Evolutionary conservation across 2,329 filamentous ascomycete genomes (phyloP).

Genomic region (Diaporthe caulivora): DNA sequence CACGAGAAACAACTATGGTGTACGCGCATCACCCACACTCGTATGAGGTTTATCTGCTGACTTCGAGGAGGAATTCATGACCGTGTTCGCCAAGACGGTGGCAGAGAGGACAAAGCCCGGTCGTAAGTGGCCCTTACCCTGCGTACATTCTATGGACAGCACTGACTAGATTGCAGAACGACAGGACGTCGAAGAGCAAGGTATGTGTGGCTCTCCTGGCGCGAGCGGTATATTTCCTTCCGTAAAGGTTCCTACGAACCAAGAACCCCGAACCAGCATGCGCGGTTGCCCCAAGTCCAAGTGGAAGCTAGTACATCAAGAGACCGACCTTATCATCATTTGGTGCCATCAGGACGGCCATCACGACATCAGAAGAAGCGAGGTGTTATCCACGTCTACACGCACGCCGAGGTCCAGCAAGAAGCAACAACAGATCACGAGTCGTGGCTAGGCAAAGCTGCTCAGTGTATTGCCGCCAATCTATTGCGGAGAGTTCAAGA

Average conservation of each 20-base stretch:
- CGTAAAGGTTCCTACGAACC: background rate
- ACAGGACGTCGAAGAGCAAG: slow-evolving; percentile 87
- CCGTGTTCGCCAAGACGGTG: slow-evolving; percentile 86
- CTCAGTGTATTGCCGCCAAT: background rate
- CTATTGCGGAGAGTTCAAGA: background rate
- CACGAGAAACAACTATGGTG: slow-evolving; percentile 74
- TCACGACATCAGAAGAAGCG: background rate
- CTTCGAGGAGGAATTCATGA: slow-evolving; percentile 74
- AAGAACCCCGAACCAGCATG: too few species aligned
- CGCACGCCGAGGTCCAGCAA: background rate
- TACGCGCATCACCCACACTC: slow-evolving; percentile 38
- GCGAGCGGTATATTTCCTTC: background rate
- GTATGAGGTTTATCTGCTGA: slow-evolving; percentile 57
- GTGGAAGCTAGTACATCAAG: background rate
- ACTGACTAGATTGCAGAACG: slow-evolving; percentile 47
- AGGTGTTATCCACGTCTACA: background rate
- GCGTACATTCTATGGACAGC: background rate
- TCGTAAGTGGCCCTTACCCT: slow-evolving; percentile 24
- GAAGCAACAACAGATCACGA: background rate
- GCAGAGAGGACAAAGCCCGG: slow-evolving; percentile 77
- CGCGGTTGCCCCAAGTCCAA: background rate
- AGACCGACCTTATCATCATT: background rate
- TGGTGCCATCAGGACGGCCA: background rate
- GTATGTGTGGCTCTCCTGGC: slow-evolving; percentile 54
- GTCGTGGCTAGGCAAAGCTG: background rate